Percentiles rank a stretch among this genome's conserved stretches.
These are phyloP conservation scores for Blepharisma stoltei DNA, from an alignment of 73 alveolate genomes.

Conservation along the genomic window DNA sequence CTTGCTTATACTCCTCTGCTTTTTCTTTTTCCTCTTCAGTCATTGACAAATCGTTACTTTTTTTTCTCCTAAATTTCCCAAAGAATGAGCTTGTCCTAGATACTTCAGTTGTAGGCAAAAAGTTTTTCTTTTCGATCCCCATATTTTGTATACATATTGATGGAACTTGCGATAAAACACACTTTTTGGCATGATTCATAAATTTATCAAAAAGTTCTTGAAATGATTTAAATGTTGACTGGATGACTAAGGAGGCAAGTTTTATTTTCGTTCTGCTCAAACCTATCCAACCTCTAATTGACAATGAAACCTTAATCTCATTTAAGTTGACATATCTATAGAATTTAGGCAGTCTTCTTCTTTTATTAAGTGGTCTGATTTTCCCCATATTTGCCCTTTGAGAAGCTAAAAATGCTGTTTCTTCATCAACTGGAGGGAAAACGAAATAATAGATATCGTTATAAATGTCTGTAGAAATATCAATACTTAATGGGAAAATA, in stretches of 20 bases:
- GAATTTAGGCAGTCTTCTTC: neutral
- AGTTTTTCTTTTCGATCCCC: conserved; percentile 23
- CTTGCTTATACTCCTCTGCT: conserved; percentile 8
- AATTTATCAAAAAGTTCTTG: conserved; percentile 4
- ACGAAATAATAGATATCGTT: conserved; percentile 5
- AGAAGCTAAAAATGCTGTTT: no score
- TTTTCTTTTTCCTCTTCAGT: neutral
- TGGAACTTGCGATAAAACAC: conserved; percentile 14
- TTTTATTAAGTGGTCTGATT: neutral
- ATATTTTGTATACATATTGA: conserved; percentile 24
- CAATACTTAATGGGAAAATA: neutral
- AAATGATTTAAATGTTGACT: neutral
- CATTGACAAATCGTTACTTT: neutral
- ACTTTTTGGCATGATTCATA: conserved; percentile 13
- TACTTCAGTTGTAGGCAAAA: conserved; percentile 15
- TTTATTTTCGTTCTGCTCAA: conserved; percentile 1
- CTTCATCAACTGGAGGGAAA: neutral
- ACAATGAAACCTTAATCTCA: neutral
- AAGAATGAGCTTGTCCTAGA: neutral
- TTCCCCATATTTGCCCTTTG: neutral
- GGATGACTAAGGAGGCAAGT: neutral
- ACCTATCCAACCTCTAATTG: conserved; percentile 18
- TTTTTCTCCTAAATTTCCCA: neutral
- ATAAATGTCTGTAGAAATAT: neutral
- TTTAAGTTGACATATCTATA: conserved; percentile 14